Evolutionary conservation across 2,329 filamentous ascomycete species (phyloP).

Genomic region (Colletotrichum tabaci): DNA sequence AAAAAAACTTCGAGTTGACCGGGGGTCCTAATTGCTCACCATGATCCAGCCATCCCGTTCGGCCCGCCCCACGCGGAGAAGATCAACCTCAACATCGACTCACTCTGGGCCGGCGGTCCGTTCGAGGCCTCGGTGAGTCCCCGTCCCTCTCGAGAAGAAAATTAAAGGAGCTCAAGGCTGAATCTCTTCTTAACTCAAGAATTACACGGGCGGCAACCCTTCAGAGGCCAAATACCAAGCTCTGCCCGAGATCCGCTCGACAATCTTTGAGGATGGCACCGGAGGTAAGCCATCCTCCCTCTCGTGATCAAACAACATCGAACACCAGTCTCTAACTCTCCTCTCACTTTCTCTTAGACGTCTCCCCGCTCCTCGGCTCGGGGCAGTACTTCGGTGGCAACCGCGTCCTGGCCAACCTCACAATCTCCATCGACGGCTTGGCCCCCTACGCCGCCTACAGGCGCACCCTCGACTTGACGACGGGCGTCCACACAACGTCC

Average conservation of each 20-base stretch:
- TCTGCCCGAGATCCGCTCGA: conserved; percentile 59
- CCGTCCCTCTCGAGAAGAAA: background rate
- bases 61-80: conserved; percentile 59
- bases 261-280: conserved; percentile 64
- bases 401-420: conserved; percentile 63
- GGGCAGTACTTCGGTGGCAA: conserved; percentile 61
- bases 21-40: background rate
- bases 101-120: conserved; percentile 65
- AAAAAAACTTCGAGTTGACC: background rate
- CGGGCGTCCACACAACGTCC: conserved; percentile 55
- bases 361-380: conserved; percentile 56
- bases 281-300: conserved; percentile 52
- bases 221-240: conserved; percentile 50
- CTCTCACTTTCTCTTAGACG: conserved; percentile 45
- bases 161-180: background rate
- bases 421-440: conserved; percentile 54
- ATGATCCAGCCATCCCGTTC: conserved; percentile 56
- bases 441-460: conserved; percentile 52
- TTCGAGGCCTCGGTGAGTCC: conserved; percentile 58
- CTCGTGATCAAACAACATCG: too few species aligned
- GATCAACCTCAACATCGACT: conserved; percentile 63
- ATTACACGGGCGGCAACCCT: conserved; percentile 65
- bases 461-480: conserved; percentile 60
- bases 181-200: conserved; percentile 42
- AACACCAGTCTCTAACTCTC: too few species aligned